These are phyloP conservation scores for Mortierella hygrophila DNA, from an alignment of 192 early-diverging fungal species.

Conservation along the genomic window DNA sequence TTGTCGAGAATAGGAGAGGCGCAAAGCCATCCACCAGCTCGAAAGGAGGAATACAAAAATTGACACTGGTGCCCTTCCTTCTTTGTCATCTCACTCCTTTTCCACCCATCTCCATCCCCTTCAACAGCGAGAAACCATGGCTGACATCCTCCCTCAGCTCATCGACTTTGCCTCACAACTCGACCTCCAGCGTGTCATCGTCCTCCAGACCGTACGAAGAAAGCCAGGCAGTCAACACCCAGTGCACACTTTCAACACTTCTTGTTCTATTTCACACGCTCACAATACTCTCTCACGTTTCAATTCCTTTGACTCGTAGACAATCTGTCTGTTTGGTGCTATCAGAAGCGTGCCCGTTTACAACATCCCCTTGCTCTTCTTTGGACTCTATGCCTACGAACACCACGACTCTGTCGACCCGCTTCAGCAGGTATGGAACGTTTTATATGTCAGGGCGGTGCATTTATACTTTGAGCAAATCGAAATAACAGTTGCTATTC, in stretches of 20 bases:
- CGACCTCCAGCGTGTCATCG: constrained; percentile 51
- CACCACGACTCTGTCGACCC: constrained; percentile 64
- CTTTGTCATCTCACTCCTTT: background rate
- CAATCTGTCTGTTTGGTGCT: constrained; percentile 60
- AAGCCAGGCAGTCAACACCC: background rate
- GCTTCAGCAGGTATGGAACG: constrained; percentile 58
- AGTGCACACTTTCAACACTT: background rate
- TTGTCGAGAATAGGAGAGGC: background rate
- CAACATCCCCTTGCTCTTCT: constrained; percentile 66
- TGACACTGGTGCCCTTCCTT: background rate
- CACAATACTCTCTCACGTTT: background rate
- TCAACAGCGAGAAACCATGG: constrained; percentile 15
- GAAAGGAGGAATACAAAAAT: background rate
- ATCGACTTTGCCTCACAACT: constrained; percentile 52
- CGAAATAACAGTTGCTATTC: background rate
- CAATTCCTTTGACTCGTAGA: constrained; percentile 31
- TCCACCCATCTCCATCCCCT: background rate
- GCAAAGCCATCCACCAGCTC: background rate
- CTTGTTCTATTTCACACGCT: background rate
- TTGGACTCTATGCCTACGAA: constrained; percentile 65
- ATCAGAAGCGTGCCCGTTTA: constrained; percentile 62
- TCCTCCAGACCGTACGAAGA: constrained; percentile 34
- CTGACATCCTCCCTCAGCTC: constrained; percentile 50
- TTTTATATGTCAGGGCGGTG: background rate
- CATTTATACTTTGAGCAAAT: background rate